Percentiles rank a stretch among this genome's conserved stretches.
Conservation (phyloP, 495 filamentous ascomycete genomes). For the Talaromyces nanjingensis region DNA sequence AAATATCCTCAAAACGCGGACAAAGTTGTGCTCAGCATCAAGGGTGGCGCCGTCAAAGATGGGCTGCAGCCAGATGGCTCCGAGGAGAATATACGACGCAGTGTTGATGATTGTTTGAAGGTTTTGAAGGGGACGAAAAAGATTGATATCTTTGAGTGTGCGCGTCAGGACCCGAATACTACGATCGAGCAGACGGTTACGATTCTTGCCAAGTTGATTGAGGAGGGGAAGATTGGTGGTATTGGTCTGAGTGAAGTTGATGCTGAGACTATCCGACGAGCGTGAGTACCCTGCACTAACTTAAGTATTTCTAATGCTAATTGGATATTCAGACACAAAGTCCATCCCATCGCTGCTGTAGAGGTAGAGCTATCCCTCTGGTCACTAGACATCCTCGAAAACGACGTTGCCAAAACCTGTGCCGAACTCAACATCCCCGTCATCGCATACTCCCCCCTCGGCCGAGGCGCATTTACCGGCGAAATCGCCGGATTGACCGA, state of each 20-base stretch:
- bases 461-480: constrained; percentile 50
- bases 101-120: constrained; percentile 55
- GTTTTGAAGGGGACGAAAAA: constrained; percentile 65
- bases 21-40: constrained; percentile 54
- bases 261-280: constrained; percentile 68
- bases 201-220: constrained; percentile 54
- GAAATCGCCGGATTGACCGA: constrained; percentile 54
- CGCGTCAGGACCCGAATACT: constrained; percentile 59
- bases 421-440: constrained; percentile 65
- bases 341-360: constrained; percentile 63
- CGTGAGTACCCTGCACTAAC: constrained; percentile 24
- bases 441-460: constrained; percentile 57
- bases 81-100: constrained; percentile 53
- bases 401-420: constrained; percentile 68
- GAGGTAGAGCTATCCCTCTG: constrained; percentile 78
- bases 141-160: constrained; percentile 76
- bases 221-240: constrained; percentile 71
- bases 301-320: neutral
- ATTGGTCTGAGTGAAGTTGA: constrained; percentile 69
- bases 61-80: constrained; percentile 46
- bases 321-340: constrained; percentile 35
- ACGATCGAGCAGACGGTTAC: constrained; percentile 53
- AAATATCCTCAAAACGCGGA: constrained; percentile 53
- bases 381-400: constrained; percentile 57
- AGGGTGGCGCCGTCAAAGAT: constrained; percentile 41